Base-by-base conservation (phyloP, 805 yeast genomes). In the Candida glaebosa region DNA sequence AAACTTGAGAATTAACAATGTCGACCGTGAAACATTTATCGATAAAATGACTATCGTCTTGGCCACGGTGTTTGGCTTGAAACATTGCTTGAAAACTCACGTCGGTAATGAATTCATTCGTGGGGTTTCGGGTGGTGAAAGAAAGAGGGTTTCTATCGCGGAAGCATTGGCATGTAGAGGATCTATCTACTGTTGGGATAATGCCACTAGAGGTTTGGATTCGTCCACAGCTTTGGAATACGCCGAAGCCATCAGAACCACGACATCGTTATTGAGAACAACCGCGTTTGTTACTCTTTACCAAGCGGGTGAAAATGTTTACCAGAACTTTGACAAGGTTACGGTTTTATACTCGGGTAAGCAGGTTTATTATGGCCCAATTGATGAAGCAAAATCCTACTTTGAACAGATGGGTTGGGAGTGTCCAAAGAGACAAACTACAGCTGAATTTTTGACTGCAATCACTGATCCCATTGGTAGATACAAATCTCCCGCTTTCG, bases 111-210 rank as follows among this genome's bases (percentile, higher is more conserved):
- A 79, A 48, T 78, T 67, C 43, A 73, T 82, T 24, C 73, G 87
- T 57, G 86, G 88, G 66, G 86, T 83, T 32, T 81, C 91, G 39
- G 91, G 95, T 54, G 93, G 95, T 71, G 93, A 86, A 65, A 70
- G 95, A 50, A 84, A 85, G 63, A 78, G 95, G 67, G 91, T 86
- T 3, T 82, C 91, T 8, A 81, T 86, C 52, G 87, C 89, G 7
- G 95, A 86, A 63, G 85, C 85, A 1, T 65, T 83, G 34, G 75
- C 83, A 36, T 71, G 81, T 38, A 78, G 82, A 20, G 83, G 87
- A 22, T 63, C 72, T 18, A 54, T 73, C 16, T 76, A 75, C 51
- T 64, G 76, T 49, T 75, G 79, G 79, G 79, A 86, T 67, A 87
- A 87, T 55, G 84, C 91, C 4, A 87, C 95, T 4, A 78, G 93